phyloP scores from a whole-genome alignment of 2,329 filamentous ascomycete genomes.

The Colletotrichum chrysophilum region DNA sequence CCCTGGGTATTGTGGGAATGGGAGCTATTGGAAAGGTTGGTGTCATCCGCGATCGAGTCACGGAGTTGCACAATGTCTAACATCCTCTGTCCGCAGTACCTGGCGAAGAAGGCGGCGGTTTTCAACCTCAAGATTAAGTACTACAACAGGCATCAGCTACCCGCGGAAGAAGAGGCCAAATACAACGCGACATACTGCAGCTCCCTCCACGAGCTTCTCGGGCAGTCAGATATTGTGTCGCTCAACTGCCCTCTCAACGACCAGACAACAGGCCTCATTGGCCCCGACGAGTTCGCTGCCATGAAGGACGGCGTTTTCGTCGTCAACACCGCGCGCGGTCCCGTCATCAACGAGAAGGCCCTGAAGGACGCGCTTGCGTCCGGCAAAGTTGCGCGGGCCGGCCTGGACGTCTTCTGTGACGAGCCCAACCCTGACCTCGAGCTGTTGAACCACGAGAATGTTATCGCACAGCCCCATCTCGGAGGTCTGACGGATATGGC shows the following conservation, averaged over 20 bases:
- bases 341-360: constrained; percentile 53
- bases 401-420: constrained; percentile 51
- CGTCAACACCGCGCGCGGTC: constrained; percentile 57
- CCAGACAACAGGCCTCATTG: constrained; percentile 44
- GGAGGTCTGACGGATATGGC: constrained; percentile 49
- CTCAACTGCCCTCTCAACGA: constrained; percentile 45
- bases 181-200: constrained; percentile 40
- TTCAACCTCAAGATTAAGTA: constrained; percentile 52
- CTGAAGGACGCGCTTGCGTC: constrained; percentile 50
- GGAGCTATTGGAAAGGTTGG: constrained; percentile 49
- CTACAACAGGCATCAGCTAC: constrained; percentile 42
- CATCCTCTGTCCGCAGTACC: constrained; percentile 24
- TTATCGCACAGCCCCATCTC: constrained; percentile 49
- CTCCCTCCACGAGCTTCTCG: constrained; percentile 43
- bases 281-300: constrained; percentile 39
- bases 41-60: neutral
- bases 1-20: constrained; percentile 53
- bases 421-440: constrained; percentile 48
- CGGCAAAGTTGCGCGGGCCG: constrained; percentile 50
- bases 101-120: constrained; percentile 41
- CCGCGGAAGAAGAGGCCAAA: constrained; percentile 35
- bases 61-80: neutral
- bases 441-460: constrained; percentile 43
- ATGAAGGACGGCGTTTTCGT: constrained; percentile 54
- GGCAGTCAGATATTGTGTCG: constrained; percentile 44